Conservation (phyloP, 2,329 filamentous ascomycete genomes). For the Aureobasidium lini region DNA sequence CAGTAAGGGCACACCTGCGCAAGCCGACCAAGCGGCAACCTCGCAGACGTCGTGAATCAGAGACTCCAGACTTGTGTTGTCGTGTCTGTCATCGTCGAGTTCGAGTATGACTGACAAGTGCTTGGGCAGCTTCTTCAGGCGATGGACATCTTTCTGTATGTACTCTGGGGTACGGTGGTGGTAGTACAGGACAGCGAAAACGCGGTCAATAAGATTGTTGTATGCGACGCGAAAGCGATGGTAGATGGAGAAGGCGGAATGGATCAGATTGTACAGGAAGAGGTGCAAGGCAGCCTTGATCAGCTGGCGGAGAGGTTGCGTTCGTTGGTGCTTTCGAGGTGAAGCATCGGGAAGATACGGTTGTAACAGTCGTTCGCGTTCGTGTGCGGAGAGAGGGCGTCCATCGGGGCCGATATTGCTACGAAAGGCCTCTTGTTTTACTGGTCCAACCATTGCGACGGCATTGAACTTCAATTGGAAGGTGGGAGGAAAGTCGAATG, state of each 20-base stretch:
- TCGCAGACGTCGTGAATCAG: slow-evolving; percentile 88
- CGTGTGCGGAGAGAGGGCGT: slow-evolving; percentile 21
- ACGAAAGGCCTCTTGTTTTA: slow-evolving; percentile 24
- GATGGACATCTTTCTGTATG: slow-evolving; percentile 77
- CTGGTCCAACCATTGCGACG: slow-evolving; percentile 22
- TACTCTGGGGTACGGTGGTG: slow-evolving; percentile 93
- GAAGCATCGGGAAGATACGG: slow-evolving; percentile 26
- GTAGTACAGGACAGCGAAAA: slow-evolving; percentile 80
- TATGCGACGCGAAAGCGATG: slow-evolving; percentile 74
- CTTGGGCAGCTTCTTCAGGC: slow-evolving; percentile 65
- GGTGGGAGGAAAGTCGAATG: neutral
- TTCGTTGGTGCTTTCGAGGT: neutral
- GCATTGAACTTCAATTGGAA: neutral
- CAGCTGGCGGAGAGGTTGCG: slow-evolving; percentile 16
- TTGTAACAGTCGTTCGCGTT: slow-evolving; percentile 26
- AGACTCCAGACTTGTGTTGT: slow-evolving; percentile 68
- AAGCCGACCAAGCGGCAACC: slow-evolving; percentile 85
- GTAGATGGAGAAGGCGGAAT: slow-evolving; percentile 81
- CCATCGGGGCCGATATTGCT: slow-evolving; percentile 22
- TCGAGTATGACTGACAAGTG: slow-evolving; percentile 84
- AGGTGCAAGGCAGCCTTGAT: slow-evolving; percentile 56
- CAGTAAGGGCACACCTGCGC: slow-evolving; percentile 76
- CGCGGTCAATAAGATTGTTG: slow-evolving; percentile 67
- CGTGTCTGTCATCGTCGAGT: slow-evolving; percentile 59
- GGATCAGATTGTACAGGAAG: slow-evolving; percentile 61